Percentiles rank a stretch among this genome's conserved stretches.
phyloP scores from a whole-genome alignment of 495 filamentous ascomycete genomes.

The Neurospora sp. region DNA sequence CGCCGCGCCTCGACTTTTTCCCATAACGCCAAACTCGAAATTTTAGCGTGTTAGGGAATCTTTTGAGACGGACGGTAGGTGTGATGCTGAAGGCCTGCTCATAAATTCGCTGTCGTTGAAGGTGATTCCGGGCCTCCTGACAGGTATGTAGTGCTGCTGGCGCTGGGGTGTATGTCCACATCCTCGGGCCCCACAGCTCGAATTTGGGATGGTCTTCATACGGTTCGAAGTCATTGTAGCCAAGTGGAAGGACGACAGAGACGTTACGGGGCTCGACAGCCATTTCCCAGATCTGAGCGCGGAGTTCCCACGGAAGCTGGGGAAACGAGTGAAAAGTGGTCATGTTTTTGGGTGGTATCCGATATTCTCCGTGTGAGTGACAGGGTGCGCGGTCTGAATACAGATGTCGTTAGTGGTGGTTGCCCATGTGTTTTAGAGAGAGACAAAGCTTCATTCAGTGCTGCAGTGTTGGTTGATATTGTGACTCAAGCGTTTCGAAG shows the following conservation, averaged over 20 bases:
- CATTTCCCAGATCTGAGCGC: not conserved
- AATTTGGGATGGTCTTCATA: not conserved
- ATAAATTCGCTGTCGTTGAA: not conserved
- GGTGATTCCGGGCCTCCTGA: not conserved
- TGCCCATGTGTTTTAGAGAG: not conserved
- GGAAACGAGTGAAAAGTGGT: not conserved
- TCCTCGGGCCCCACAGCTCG: not conserved
- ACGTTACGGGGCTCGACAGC: not conserved
- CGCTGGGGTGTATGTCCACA: not conserved
- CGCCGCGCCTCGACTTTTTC: not conserved
- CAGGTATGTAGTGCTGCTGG: not conserved
- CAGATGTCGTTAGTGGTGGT: not conserved
- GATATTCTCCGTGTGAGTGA: not conserved
- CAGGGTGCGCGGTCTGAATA: not conserved
- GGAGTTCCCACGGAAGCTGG: not conserved
- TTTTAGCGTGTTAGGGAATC: not conserved
- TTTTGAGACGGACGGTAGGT: not conserved
- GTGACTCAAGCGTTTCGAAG: not conserved
- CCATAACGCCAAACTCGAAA: not conserved
- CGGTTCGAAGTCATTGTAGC: not conserved
- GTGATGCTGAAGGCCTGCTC: not conserved
- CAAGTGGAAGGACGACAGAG: not conserved
- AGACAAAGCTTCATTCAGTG: not conserved
- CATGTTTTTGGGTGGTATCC: not conserved
- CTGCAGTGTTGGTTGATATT: not conserved